A percentile compares a stretch with the other conserved stretches of the same genome.
These are phyloP conservation scores for Podospora sp. DNA, from an alignment of 495 filamentous ascomycete genomes.

Conservation along the genomic window DNA sequence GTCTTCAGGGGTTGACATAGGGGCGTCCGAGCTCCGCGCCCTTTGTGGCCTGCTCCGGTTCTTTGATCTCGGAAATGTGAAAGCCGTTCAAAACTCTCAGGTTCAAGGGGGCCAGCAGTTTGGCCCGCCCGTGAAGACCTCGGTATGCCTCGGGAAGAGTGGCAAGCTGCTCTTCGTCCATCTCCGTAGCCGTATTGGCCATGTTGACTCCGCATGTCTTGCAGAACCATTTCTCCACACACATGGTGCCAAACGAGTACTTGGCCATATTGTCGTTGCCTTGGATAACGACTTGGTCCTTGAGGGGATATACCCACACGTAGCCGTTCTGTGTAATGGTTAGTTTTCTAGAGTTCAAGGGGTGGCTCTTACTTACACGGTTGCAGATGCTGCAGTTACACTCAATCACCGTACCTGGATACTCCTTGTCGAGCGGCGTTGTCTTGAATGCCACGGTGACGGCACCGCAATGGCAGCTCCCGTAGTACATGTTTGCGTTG, in stretches of 20 bases:
- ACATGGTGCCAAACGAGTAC: constrained; percentile 34
- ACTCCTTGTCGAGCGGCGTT: constrained; percentile 37
- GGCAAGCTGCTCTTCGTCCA: constrained; percentile 26
- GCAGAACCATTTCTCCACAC: constrained; percentile 43
- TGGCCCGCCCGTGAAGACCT: constrained; percentile 18
- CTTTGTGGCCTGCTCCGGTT: constrained; percentile 6
- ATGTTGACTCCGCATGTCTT: constrained; percentile 42
- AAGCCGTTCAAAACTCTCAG: constrained; percentile 37
- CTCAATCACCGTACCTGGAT: constrained; percentile 24
- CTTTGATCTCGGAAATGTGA: constrained; percentile 33
- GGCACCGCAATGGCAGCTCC: constrained; percentile 57
- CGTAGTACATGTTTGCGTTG: constrained; percentile 45
- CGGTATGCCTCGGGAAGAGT: constrained; percentile 16
- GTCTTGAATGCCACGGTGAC: constrained; percentile 44
- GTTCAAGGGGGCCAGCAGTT: neutral
- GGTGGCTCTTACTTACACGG: constrained; percentile 34
- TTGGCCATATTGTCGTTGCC: constrained; percentile 36
- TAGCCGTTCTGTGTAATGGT: constrained; percentile 19
- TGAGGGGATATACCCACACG: constrained; percentile 37
- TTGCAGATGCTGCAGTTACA: constrained; percentile 48
- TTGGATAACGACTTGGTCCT: constrained; percentile 30
- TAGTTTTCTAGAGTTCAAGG: neutral
- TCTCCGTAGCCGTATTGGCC: constrained; percentile 19
- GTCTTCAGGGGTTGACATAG: constrained; percentile 42
- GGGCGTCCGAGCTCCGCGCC: constrained; percentile 22